Base-by-base conservation (phyloP, 164 flowering plant genomes). In the Berberis vulgaris region DNA sequence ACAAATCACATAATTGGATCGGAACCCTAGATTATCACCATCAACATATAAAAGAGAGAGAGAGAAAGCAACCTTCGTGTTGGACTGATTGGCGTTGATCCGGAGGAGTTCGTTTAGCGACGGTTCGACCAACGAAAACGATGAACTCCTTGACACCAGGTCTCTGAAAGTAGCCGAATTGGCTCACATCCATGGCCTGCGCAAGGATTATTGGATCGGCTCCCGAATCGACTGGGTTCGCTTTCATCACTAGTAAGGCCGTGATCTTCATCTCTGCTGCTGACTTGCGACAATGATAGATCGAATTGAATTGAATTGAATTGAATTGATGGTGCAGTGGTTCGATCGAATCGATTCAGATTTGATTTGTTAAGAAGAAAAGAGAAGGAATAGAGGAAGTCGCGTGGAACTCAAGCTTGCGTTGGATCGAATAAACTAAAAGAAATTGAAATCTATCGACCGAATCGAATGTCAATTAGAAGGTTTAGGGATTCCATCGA, bases 11-110 rank as follows among this genome's bases (percentile, higher is more conserved):
- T 26, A 26, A 26, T 26, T 26, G 26, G 26, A 26, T 26, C 26
- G 26, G 26, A 26, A 26, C 26, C 26, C 26, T 26, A 26, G 26
- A 26, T 26, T 26, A 26, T 26, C 26, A 26, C 26, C 26, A 26
- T 26, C 26, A 26, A 26, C 26, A 26, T 26, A 26, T 26, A 26
- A 26, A 26, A 26, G 26, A 26, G 26, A 26, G n/a, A n/a, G 26
- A 52, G 11, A 52, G 10, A 47, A 47, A 47, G 50, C 10, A 52
- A 76, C 79, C 76, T 73, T 76, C 79, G 49, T 73, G 76, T 61
- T 73, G 72, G 52, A 76, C 76, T 9, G 79, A 76, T 59, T 76
- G 79, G 49, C 79, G 69, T 58, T 76, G 79, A 6, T 63, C 67
- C 1, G 76, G 76, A 2, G 79, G 70, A 1, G 79, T 76, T 39